Conservation (phyloP, 805 yeast species). For the Priceomyces castillae region DNA sequence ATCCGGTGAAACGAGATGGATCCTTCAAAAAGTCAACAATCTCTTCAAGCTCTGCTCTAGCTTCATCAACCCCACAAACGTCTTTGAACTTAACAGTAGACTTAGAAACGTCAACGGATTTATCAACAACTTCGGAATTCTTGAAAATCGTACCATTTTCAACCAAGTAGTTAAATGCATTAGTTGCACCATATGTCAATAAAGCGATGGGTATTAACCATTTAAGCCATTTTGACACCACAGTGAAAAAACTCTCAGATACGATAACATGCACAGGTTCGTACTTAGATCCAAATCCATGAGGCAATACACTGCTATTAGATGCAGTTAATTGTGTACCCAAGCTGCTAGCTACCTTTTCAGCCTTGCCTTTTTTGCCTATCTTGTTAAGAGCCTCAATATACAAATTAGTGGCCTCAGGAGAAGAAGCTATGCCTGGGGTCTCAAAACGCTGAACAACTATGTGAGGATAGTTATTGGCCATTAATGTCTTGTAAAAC, state of each 20-base stretch:
- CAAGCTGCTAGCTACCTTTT: constrained; percentile 52
- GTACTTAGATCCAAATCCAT: constrained; percentile 56
- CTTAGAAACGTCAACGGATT: constrained; percentile 77
- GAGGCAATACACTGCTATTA: constrained; percentile 17
- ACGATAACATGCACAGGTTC: constrained; percentile 95
- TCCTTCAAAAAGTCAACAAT: constrained; percentile 96
- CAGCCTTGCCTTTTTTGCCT: constrained; percentile 80
- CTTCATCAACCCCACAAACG: constrained; percentile 98
- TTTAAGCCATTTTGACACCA: constrained; percentile 82
- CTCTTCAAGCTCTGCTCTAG: constrained; percentile 94
- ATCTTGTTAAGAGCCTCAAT: constrained; percentile 74
- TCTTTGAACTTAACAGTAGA: constrained; percentile 87
- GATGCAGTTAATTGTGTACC: constrained; percentile 2
- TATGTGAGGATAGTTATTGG: constrained; percentile 89
- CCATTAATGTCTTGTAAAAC: constrained; percentile 72
- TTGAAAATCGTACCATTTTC: constrained; percentile 84
- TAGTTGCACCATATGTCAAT: constrained; percentile 75
- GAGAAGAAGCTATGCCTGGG: constrained; percentile 82
- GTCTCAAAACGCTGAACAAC: constrained; percentile 94
- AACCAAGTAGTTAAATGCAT: constrained; percentile 71
- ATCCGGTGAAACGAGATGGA: constrained; percentile 92
- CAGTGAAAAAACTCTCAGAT: constrained; percentile 76
- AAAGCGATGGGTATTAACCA: constrained; percentile 84
- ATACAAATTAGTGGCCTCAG: constrained; percentile 76
- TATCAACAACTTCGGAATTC: constrained; percentile 67